Base-by-base conservation (phyloP, 768 basidiomycete genomes). In the Leccinellum rugosiceps region DNA sequence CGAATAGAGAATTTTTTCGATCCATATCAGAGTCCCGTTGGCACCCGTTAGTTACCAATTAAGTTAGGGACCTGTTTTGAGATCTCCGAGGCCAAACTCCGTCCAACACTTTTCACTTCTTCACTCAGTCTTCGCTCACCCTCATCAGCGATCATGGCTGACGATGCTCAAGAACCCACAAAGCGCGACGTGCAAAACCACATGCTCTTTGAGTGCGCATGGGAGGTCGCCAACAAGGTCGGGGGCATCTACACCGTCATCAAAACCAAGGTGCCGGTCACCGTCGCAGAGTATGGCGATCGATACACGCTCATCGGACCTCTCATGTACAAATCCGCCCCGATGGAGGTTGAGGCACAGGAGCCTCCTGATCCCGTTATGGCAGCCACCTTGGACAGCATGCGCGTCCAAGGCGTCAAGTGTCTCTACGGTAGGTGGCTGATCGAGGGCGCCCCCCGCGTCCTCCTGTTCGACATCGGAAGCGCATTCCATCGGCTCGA, bases 231-330 rank as follows among this genome's bases (percentile, higher is more conserved):
- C 32, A 97, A 98, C 84, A 98, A 97, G 76, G 95, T 98, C 73
- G 96, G 95, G 65, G 96, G 96, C 60, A 98, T 98, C 75, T 98
- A 98, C 82, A 98, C 96, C 62, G 96, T 99, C 77, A 97, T 98
- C 72, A 98, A 98, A 78, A 98, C 97, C 51, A 99, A 99, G 72
- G 94, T 97, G 56, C 97, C 97, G 54, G 93, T 99, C 76, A 98
- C 97, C 65, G 90, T 95, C 69, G 85, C 86, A 55, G 97, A 98
- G 75, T 98, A 89, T 76, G 94, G 92, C 68, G 91, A 93, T 76
- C 83, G 95, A 68, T 97, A 96, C 78, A 91, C 87, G 64, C 86
- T 99, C 72, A 92, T 99, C 67, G 97, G 97, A 31, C 97, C 97
- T n/a, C 85, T 99, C 61, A 90, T 88, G 50, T 96, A 98, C 87